Evolutionary conservation across 2,329 filamentous ascomycete genomes (phyloP).

Genomic region (Penicillium sumatraense): DNA sequence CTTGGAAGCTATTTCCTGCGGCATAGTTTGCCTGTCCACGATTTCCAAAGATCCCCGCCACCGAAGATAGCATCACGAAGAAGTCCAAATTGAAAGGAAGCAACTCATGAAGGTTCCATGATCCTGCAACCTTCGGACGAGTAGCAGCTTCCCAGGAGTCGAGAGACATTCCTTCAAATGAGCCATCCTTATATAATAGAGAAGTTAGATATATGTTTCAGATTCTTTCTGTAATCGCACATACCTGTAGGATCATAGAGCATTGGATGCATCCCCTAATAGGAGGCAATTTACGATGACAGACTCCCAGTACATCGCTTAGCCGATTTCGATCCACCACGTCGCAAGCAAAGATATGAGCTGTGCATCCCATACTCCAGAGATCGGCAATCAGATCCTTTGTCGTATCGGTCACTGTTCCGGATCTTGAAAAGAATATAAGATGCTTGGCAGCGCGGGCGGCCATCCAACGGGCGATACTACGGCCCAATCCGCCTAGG

Average conservation of each 20-base stretch:
- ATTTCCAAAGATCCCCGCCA: slow-evolving; percentile 51
- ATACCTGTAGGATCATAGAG: slow-evolving; percentile 26
- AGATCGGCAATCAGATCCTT: slow-evolving; percentile 20
- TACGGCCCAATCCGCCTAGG: slow-evolving; percentile 27
- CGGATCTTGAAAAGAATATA: slow-evolving; percentile 26
- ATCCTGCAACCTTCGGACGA: slow-evolving; percentile 46
- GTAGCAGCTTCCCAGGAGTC: slow-evolving; percentile 43
- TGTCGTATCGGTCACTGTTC: slow-evolving; percentile 9
- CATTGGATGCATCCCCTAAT: slow-evolving; percentile 32
- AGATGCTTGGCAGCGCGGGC: slow-evolving; percentile 22
- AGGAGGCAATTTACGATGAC: slow-evolving; percentile 14
- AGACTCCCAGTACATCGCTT: slow-evolving; percentile 4
- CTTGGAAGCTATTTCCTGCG: slow-evolving; percentile 46
- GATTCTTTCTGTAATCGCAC: background rate
- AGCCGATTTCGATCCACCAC: slow-evolving; percentile 14
- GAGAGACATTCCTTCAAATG: slow-evolving; percentile 38
- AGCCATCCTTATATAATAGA: slow-evolving; percentile 14
- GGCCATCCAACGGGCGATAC: slow-evolving; percentile 28
- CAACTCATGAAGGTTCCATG: slow-evolving; percentile 40
- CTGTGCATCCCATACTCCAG: slow-evolving; percentile 14
- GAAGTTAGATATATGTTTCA: slow-evolving; percentile 2
- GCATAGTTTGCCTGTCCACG: slow-evolving; percentile 52
- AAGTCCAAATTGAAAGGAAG: slow-evolving; percentile 43
- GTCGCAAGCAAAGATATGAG: slow-evolving; percentile 22
- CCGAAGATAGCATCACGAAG: slow-evolving; percentile 49